Base-by-base conservation (phyloP, 495 filamentous ascomycete genomes). In the Podospora pseudopauciseta region DNA sequence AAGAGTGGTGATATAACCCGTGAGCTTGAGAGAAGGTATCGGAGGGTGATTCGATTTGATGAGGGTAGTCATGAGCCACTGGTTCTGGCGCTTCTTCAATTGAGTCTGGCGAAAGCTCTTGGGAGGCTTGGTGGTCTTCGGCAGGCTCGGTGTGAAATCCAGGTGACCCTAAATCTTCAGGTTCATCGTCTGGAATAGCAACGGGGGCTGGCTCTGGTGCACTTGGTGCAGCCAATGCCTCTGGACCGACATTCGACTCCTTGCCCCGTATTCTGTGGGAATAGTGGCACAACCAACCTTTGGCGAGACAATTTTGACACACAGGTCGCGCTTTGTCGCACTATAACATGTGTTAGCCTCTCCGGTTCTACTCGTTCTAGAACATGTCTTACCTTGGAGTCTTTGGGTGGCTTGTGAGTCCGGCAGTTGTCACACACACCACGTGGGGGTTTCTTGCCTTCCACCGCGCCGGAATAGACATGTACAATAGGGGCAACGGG, bases 401-500 rank as follows among this genome's bases (percentile, higher is more conserved):
- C 59, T 63, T 49, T 63, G 16, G 28, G 28, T 19, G n/a, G 67
- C 55, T 71, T 75, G 20, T 56, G 63, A 44, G 63, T 53, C 34
- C 74, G 78, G 49, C 82, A 84, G 56, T 73, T 71, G 62, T 79
- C 71, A 60, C 82, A 84, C 27, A 74, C 72, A 11, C 79, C 79
- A 60, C 76, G 70, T 4, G 77, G 79, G 26, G 27, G 66, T 32
- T 73, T 75, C 60, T 65, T 64, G 61, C 62, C 63, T 73, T 63
- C 61, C 6, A 19, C 61, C 20, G 61, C 5, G 15, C 30, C 23
- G 18, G n/a, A 20, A 58, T 58, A 26, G 11, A 32, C 30, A 0
- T 18, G 16, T 7, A 34, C 61, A 34, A 19, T 15, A 7, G 20
- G 28, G 7, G 65, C 44, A 65, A 65, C 56, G 66, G 66, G 53